These are phyloP conservation scores for Nadsonia fulvescens DNA, from an alignment of 805 yeast species.

Conservation along the genomic window DNA sequence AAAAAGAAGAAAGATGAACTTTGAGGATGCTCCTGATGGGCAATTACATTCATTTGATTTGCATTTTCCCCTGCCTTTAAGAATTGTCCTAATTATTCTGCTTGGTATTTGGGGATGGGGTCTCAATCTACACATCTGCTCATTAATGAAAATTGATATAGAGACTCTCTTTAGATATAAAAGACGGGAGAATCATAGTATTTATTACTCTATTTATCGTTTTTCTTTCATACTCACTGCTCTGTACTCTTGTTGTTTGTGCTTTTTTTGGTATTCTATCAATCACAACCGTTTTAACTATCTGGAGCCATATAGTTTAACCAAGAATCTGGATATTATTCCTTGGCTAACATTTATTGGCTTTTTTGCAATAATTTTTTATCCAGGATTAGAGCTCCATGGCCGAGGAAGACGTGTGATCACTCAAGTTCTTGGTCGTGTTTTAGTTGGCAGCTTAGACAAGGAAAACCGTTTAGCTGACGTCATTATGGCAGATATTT, in stretches of 20 bases:
- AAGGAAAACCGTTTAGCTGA: conserved; percentile 47
- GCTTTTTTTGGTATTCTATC: conserved; percentile 2
- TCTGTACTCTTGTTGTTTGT: conserved; percentile 2
- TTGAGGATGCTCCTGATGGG: no score
- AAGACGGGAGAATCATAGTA: conserved; percentile 7
- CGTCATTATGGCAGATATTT: conserved; percentile 64
- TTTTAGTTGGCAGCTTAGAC: conserved; percentile 43
- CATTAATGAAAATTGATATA: conserved; percentile 13
- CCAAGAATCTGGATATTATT: conserved; percentile 16
- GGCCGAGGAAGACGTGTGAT: conserved; percentile 24
- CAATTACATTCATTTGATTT: conserved; percentile 14
- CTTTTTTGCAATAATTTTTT: conserved; percentile 21
- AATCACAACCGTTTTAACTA: not conserved
- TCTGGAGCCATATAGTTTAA: not conserved
- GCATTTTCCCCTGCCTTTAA: conserved; percentile 30
- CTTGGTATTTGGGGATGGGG: conserved; percentile 21
- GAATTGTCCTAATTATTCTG: conserved; percentile 13
- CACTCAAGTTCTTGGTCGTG: conserved; percentile 25
- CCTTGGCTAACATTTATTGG: conserved; percentile 23
- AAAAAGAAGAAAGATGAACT: no score
- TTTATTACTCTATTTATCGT: conserved; percentile 10
- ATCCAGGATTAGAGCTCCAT: conserved; percentile 23
- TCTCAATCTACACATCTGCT: conserved; percentile 13
- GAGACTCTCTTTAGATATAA: conserved; percentile 11
- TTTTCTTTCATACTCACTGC: conserved; percentile 2